Percentiles rank a stretch among this genome's conserved stretches.
phyloP scores from a whole-genome alignment of 2,329 filamentous ascomycete species.

The Stylonectria norvegica region DNA sequence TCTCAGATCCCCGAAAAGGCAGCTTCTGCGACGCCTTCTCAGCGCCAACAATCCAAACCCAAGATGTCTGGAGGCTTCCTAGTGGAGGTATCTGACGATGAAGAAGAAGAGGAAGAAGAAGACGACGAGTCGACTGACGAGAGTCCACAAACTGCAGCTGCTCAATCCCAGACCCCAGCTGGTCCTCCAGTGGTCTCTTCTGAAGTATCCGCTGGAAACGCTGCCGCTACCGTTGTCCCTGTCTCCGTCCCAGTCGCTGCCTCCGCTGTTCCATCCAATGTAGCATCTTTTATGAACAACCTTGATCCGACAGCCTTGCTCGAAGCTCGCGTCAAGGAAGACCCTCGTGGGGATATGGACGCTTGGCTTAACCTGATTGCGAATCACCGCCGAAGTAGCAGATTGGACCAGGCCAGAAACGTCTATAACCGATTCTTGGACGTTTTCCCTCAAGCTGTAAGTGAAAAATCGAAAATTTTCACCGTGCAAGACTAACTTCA shows the following conservation, averaged over 20 bases:
- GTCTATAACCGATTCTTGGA: slow-evolving; percentile 84
- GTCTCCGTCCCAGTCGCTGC: slow-evolving; percentile 18
- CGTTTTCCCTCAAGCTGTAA: slow-evolving; percentile 85
- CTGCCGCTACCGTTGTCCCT: slow-evolving; percentile 13
- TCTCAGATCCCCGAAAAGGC: slow-evolving; percentile 35
- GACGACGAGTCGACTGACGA: slow-evolving; percentile 27
- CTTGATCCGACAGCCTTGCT: slow-evolving; percentile 73
- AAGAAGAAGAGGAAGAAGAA: slow-evolving; percentile 45
- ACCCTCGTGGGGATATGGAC: slow-evolving; percentile 87
- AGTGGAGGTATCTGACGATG: slow-evolving; percentile 58
- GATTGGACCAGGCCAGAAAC: slow-evolving; percentile 74
- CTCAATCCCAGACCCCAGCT: slow-evolving; percentile 13
- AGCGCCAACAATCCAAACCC: slow-evolving; percentile 45
- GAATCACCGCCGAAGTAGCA: slow-evolving; percentile 77
- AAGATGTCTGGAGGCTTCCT: slow-evolving; percentile 59
- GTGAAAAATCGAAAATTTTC: slow-evolving; percentile 39
- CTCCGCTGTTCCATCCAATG: slow-evolving; percentile 28
- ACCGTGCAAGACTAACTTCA: slow-evolving; percentile 26
- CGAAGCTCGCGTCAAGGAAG: slow-evolving; percentile 87
- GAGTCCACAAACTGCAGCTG: slow-evolving; percentile 10
- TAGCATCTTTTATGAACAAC: slow-evolving; percentile 39
- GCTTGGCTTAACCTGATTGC: slow-evolving; percentile 86
- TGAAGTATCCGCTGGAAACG: slow-evolving; percentile 19
- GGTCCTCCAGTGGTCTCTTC: slow-evolving; percentile 17
- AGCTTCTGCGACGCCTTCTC: slow-evolving; percentile 26